phyloP scores from a whole-genome alignment of 139 green algal genomes.

The Chlamydomonas schloesseri region DNA sequence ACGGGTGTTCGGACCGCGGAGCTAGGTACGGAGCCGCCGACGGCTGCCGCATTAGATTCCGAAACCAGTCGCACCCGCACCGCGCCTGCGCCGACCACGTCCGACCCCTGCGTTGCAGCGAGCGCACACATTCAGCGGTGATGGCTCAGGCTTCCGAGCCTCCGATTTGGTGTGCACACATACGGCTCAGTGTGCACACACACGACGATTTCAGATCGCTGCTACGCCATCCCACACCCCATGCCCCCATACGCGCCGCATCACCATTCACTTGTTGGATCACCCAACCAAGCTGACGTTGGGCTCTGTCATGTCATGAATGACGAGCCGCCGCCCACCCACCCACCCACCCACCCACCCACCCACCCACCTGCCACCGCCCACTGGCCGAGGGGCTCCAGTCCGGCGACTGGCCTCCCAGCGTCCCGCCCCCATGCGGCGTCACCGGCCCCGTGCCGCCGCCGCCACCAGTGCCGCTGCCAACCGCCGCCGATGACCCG shows the following conservation, averaged over 20 bases:
- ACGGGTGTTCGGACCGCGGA: no score
- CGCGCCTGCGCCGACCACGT: background rate
- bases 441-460: background rate
- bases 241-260: no score
- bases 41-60: background rate
- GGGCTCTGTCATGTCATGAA: no score
- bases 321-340: no score
- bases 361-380: slow-evolving; percentile 11
- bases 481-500: background rate
- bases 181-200: no score
- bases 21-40: background rate
- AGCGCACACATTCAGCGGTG: no score
- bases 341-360: background rate
- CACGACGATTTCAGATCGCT: no score
- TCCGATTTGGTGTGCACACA: no score
- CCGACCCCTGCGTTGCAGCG: background rate
- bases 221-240: no score
- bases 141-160: no score
- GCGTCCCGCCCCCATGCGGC: background rate
- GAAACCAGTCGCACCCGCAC: slow-evolving; percentile 2
- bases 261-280: no score
- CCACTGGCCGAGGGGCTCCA: background rate
- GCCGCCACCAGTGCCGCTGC: background rate
- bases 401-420: background rate
- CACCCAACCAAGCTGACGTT: no score